These are phyloP conservation scores for Lachnellula willkommii DNA, from an alignment of 2,329 filamentous ascomycete genomes.

Conservation along the genomic window DNA sequence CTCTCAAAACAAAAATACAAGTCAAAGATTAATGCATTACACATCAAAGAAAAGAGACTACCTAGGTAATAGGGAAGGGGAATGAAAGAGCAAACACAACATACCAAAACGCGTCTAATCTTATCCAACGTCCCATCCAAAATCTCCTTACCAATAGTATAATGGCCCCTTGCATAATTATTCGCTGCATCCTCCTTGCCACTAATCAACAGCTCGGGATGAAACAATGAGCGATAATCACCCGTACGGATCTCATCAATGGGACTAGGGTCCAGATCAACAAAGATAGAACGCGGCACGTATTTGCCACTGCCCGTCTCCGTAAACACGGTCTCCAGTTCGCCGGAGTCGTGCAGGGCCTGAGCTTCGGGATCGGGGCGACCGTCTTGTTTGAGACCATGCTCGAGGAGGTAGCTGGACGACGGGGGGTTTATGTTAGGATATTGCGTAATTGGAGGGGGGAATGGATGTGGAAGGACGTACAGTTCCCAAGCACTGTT, in stretches of 20 bases:
- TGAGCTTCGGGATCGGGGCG: slow-evolving; percentile 50
- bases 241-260: slow-evolving; percentile 64
- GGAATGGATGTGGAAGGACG: slow-evolving; percentile 26
- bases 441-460: neutral
- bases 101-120: slow-evolving; percentile 58
- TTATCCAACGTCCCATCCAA: slow-evolving; percentile 59
- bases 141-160: slow-evolving; percentile 64
- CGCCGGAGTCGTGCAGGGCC: slow-evolving; percentile 48
- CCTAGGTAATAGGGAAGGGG: neutral
- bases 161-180: slow-evolving; percentile 65
- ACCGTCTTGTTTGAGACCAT: slow-evolving; percentile 57
- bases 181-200: slow-evolving; percentile 66
- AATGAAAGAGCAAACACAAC: slow-evolving; percentile 1
- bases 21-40: neutral
- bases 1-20: neutral
- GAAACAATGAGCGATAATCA: slow-evolving; percentile 57
- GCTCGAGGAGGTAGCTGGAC: slow-evolving; percentile 58
- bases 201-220: slow-evolving; percentile 60
- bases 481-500: slow-evolving; percentile 68
- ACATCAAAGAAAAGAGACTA: neutral
- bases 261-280: slow-evolving; percentile 61
- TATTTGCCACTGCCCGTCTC: slow-evolving; percentile 61
- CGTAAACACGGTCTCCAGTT: slow-evolving; percentile 62
- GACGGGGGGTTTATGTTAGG: slow-evolving; percentile 8
- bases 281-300: slow-evolving; percentile 62